phyloP scores from a whole-genome alignment of 768 basidiomycete species.

The Trametes meyenii region DNA sequence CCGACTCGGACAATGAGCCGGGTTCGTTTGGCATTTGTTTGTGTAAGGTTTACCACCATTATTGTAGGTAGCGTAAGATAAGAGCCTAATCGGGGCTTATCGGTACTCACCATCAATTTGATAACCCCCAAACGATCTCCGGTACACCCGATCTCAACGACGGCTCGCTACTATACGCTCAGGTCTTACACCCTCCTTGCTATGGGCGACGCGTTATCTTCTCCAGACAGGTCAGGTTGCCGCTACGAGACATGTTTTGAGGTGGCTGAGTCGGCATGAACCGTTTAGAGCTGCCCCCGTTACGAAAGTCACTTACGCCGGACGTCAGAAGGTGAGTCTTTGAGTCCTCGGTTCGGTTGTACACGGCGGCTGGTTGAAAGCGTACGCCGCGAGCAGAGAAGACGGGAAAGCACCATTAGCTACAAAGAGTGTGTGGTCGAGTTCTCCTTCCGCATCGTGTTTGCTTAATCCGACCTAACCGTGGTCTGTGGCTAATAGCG shows the following conservation, averaged over 20 bases:
- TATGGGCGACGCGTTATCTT: conserved; percentile 20
- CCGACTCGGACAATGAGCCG: not conserved
- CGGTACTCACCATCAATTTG: conserved; percentile 1
- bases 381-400: conserved; percentile 18
- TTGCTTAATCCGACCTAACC: not conserved
- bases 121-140: conserved; percentile 1
- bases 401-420: conserved; percentile 10
- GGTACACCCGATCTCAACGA: not conserved
- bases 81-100: not conserved
- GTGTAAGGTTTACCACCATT: not conserved
- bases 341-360: not conserved
- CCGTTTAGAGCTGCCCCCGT: conserved; percentile 3
- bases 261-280: not conserved
- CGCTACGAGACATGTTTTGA: not conserved
- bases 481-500: conserved; percentile 8
- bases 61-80: not conserved
- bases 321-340: conserved; percentile 24
- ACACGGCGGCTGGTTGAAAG: not conserved
- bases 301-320: conserved; percentile 25
- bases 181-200: not conserved
- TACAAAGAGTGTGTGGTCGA: conserved; percentile 19
- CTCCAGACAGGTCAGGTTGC: conserved; percentile 18
- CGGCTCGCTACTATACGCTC: not conserved
- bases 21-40: conserved; percentile 1
- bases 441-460: not conserved